A percentile compares a stretch with the other conserved stretches of the same genome.
These are phyloP conservation scores for Xylariaceae sp. DNA, from an alignment of 2,329 filamentous ascomycete species.

Conservation along the genomic window DNA sequence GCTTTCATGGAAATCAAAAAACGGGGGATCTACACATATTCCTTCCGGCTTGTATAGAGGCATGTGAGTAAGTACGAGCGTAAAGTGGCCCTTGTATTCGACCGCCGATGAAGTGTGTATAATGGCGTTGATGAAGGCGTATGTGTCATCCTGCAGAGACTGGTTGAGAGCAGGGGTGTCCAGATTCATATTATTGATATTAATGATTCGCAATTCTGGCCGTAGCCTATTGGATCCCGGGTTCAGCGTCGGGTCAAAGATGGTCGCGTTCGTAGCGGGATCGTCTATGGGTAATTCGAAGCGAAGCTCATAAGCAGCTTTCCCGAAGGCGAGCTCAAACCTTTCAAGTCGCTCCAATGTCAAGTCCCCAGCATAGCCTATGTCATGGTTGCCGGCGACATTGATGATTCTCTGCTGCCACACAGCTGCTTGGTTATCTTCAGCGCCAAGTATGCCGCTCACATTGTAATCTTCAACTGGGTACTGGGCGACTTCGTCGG, in stretches of 20 bases:
- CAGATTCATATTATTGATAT: slow-evolving; percentile 90
- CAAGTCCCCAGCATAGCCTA: slow-evolving; percentile 92
- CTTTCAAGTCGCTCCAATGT: slow-evolving; percentile 68
- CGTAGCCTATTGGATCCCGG: slow-evolving; percentile 45
- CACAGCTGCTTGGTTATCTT: slow-evolving; percentile 43
- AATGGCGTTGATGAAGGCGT: slow-evolving; percentile 68
- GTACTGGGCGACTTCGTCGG: slow-evolving; percentile 49
- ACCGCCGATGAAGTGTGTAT: slow-evolving; percentile 61
- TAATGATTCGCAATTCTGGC: slow-evolving; percentile 74
- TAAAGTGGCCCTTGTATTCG: slow-evolving; percentile 62
- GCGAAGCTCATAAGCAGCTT: slow-evolving; percentile 82
- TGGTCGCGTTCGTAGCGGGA: slow-evolving; percentile 38
- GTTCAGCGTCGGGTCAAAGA: slow-evolving; percentile 42
- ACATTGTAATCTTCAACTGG: slow-evolving; percentile 49
- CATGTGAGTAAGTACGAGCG: slow-evolving; percentile 85
- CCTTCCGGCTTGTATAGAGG: slow-evolving; percentile 81
- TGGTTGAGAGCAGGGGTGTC: slow-evolving; percentile 71
- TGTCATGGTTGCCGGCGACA: slow-evolving; percentile 90
- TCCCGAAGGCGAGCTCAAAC: slow-evolving; percentile 82
- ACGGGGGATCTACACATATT: slow-evolving; percentile 77
- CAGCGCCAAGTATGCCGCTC: slow-evolving; percentile 45
- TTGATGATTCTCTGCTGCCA: slow-evolving; percentile 84
- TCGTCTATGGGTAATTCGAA: slow-evolving; percentile 56
- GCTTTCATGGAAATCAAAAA: slow-evolving; percentile 68
- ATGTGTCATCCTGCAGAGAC: slow-evolving; percentile 69